Evolutionary conservation across 345 rosid genomes (phyloP), one percentile per base, ranked within the genome.

Genomic region (Sisymbrium altissimum): DNA sequence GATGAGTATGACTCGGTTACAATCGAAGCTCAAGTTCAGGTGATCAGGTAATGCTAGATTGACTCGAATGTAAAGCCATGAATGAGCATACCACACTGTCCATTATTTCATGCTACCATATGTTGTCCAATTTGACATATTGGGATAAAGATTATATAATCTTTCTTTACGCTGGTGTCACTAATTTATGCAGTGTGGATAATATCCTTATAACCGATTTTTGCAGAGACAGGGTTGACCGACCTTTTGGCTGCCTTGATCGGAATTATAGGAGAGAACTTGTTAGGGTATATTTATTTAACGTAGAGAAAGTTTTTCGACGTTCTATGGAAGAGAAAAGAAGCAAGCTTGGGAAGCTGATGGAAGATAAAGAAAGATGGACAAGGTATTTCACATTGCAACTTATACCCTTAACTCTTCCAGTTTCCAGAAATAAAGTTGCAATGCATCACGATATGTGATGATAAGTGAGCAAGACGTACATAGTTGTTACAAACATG

Each of bases 11-110:
- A 84, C 79, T 87, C 87, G 25, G 92, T 95, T 17, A 85, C 87
- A n/a, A 90, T 95, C 84, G 84, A 87, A 67, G 99, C 99, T 81
- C 89, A 92, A 83, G 99, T 95, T 74, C 99, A 95, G 82, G 99
- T 95, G 71, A 88, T 95, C 75, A 90, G 99, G 99, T 89, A 52
- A 71, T 64, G 62, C 54, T 29, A 45, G 50, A 27, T 62, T 35
- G 35, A 43, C 56, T 52, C 30, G n/a, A 14, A 29, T 67, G 56
- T 32, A 49, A 53, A 60, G 17, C 39, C 0, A 23, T 23, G 25
- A 1, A 23, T 5, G 36, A 46, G 62, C 30, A 14, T 27, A 74
- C 61, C 61, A 29, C 53, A 23, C 25, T 23, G 19, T 10, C 2
- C 3, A 14, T 41, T 39, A 58, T 23, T 49, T 50, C n/a, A 45